Conservation (phyloP, 2,329 filamentous ascomycete species). For the Camillea tinctor region DNA sequence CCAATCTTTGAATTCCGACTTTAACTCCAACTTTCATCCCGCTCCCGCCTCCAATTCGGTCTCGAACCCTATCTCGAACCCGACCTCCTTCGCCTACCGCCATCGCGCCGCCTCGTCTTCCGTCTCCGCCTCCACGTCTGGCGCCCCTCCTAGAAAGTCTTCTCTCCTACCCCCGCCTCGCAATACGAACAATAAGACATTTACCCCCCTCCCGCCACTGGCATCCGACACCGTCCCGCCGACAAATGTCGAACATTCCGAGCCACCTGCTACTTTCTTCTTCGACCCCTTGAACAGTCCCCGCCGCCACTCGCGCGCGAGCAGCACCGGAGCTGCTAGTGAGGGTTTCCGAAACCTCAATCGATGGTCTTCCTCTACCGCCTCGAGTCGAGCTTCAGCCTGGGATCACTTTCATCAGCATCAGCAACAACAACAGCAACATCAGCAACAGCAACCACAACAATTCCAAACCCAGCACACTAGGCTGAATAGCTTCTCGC, state of each 20-base stretch:
- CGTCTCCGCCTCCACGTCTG: neutral
- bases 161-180: constrained; percentile 27
- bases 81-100: neutral
- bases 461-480: constrained; percentile 30
- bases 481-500: constrained; percentile 34
- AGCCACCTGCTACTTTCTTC: constrained; percentile 15
- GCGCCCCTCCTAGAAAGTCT: constrained; percentile 22
- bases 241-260: constrained; percentile 15
- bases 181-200: constrained; percentile 13
- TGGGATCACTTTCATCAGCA: constrained; percentile 22
- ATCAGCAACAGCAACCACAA: constrained; percentile 17
- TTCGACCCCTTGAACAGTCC: constrained; percentile 16
- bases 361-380: constrained; percentile 53
- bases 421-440: constrained; percentile 11
- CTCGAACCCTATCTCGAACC: constrained; percentile 1
- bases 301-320: constrained; percentile 22
- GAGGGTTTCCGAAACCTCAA: constrained; percentile 49
- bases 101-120: neutral
- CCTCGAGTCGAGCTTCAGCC: constrained; percentile 46
- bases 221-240: constrained; percentile 1
- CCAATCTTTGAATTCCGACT: neutral
- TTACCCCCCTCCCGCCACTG: neutral
- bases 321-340: constrained; percentile 32
- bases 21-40: neutral
- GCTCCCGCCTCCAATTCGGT: constrained; percentile 5